Conservation (phyloP, 352 stramenopile genomes). For the Phytophthora brassicae region DNA sequence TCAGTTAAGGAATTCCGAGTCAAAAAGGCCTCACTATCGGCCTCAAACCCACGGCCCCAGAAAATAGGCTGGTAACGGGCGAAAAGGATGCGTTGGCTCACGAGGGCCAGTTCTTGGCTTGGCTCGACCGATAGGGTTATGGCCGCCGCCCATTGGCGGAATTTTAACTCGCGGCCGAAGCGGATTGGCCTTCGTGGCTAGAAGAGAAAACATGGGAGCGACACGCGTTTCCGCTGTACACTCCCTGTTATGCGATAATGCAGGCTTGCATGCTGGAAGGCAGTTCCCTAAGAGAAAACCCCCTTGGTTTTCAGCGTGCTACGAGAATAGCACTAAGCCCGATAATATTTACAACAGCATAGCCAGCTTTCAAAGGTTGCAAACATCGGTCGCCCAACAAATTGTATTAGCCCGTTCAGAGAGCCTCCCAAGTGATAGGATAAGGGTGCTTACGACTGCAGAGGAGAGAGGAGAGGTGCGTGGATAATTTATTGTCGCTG, state of each 20-base stretch:
- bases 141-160: not conserved
- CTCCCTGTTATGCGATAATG: not conserved
- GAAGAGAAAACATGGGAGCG: not conserved
- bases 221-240: not conserved
- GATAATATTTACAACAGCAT: not conserved
- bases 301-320: not conserved
- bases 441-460: too few species aligned
- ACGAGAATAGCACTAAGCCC: not conserved
- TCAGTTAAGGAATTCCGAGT: slow-evolving; percentile 15
- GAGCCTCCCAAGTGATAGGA: too few species aligned
- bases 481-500: too few species aligned
- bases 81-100: not conserved
- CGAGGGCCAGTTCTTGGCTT: slow-evolving; percentile 7
- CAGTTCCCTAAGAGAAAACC: not conserved
- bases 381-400: too few species aligned
- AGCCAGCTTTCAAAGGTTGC: too few species aligned
- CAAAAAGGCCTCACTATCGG: slow-evolving; percentile 20
- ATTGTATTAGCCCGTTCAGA: too few species aligned
- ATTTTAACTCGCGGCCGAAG: not conserved
- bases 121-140: not conserved
- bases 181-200: not conserved
- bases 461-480: too few species aligned
- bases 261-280: not conserved
- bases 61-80: slow-evolving; percentile 5
- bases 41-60: not conserved